Base-by-base conservation (phyloP, 371 early-diverging fungal species). In the Basidiobolus meristosporus region DNA sequence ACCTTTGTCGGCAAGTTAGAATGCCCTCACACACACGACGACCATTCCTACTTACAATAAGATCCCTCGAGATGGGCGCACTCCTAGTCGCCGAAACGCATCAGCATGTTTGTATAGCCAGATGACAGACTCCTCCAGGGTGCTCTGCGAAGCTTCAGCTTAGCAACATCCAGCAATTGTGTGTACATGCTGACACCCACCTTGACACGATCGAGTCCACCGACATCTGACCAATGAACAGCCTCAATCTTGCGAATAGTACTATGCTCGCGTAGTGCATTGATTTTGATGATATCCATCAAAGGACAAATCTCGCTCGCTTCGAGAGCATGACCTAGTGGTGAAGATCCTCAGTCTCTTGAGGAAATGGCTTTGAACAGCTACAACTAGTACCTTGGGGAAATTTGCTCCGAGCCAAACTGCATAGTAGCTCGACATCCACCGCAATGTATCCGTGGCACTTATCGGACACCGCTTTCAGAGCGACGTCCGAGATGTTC, bases 171-270 rank as follows among this genome's bases (percentile, higher is more conserved):
- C 15, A 12, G 5, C 29, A n/a, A 7, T 14, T n/a, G 0, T 38
- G 14, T 10, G 34, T 16, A 21, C 15, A 12, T n/a, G 15, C 17
- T 14, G 16, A 43, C 34, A 31, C 52, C 53, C 54, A 62, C 68
- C 44, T 97, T 98, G 26, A 90, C 90, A 3, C 55, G 50, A 15
- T 73, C 77, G 7, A 97, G 59, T 0, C 99, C 98, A 40, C 99
- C 98, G 43, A 99, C 78, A 54, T 95, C 91, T 1, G 48, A 53
- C 91, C 97, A 99, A 28, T 46, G 33, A 0, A 70, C 60, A 12
- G 62, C 50, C 16, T 68, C 68, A 4, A 70, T 62, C 31, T 58
- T 64, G 42, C 70, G 60, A 0, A 63, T 63, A 46, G 57, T 62
- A 0, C 47, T 46, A 2, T 44, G 41, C 17, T 47, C 50, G 39